phyloP scores from a whole-genome alignment of 1,284 basidiomycete genomes.

The Ganoderma resinaceum region DNA sequence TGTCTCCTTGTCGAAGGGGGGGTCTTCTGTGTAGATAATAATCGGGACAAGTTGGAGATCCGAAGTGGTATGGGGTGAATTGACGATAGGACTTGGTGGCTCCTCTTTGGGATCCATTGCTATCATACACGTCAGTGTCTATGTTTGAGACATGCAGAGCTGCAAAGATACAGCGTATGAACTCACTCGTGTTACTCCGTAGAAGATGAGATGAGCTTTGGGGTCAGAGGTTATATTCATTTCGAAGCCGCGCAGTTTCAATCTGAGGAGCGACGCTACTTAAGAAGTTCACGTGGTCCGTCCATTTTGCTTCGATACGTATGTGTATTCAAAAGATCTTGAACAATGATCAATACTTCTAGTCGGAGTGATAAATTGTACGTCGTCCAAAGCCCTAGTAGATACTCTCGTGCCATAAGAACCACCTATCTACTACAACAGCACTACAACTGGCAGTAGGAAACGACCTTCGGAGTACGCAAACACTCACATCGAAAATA shows the following conservation, averaged over 20 bases:
- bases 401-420: no score
- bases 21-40: neutral
- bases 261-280: neutral
- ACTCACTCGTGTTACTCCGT: neutral
- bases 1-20: constrained; percentile 7
- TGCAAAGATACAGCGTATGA: neutral
- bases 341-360: neutral
- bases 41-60: neutral
- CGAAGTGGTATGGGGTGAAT: neutral
- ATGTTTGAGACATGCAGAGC: neutral
- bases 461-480: no score
- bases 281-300: neutral
- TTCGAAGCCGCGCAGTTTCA: neutral
- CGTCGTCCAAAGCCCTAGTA: no score
- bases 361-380: no score
- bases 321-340: neutral
- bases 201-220: neutral
- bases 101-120: neutral
- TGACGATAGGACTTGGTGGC: neutral
- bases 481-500: no score
- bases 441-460: no score
- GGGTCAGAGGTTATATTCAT: neutral
- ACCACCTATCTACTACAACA: no score
- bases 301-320: neutral
- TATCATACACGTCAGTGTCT: neutral